These are phyloP conservation scores for Austropuccinia psidii DNA, from an alignment of 1,284 basidiomycete species.

Conservation along the genomic window DNA sequence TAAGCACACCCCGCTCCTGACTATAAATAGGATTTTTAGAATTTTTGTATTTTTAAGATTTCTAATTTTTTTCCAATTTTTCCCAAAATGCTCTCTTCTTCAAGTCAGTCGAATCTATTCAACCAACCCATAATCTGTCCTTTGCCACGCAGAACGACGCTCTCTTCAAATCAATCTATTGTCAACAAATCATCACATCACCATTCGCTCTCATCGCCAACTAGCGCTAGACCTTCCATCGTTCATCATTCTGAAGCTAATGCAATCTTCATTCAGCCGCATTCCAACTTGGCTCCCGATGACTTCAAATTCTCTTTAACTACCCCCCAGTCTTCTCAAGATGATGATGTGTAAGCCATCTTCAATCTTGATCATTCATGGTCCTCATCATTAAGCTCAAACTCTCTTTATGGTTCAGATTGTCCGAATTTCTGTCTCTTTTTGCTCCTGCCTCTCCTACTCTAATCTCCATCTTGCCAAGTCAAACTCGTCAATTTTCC, in stretches of 20 bases:
- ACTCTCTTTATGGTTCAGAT: too few species aligned
- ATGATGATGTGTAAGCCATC: slow-evolving; percentile 1
- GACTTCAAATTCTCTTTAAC: too few species aligned
- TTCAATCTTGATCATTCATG: not conserved
- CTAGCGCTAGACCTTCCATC: too few species aligned
- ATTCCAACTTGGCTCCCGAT: too few species aligned
- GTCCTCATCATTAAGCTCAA: not conserved
- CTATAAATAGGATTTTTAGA: too few species aligned
- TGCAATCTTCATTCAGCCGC: too few species aligned
- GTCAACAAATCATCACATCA: not conserved
- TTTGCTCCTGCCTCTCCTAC: not conserved
- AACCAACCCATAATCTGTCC: not conserved
- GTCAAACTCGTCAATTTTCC: not conserved
- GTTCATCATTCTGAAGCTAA: too few species aligned
- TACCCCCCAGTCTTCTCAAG: not conserved
- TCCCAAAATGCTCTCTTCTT: too few species aligned
- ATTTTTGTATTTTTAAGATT: too few species aligned
- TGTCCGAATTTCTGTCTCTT: slow-evolving; percentile 24
- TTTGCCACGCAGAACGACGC: not conserved
- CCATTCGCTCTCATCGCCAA: not conserved
- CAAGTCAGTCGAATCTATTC: too few species aligned
- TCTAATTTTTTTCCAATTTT: too few species aligned
- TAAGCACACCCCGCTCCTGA: too few species aligned
- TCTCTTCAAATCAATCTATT: not conserved
- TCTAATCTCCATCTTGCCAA: not conserved